Base-by-base conservation (phyloP, 2,329 filamentous ascomycete species). In the Orbilia javanica region DNA sequence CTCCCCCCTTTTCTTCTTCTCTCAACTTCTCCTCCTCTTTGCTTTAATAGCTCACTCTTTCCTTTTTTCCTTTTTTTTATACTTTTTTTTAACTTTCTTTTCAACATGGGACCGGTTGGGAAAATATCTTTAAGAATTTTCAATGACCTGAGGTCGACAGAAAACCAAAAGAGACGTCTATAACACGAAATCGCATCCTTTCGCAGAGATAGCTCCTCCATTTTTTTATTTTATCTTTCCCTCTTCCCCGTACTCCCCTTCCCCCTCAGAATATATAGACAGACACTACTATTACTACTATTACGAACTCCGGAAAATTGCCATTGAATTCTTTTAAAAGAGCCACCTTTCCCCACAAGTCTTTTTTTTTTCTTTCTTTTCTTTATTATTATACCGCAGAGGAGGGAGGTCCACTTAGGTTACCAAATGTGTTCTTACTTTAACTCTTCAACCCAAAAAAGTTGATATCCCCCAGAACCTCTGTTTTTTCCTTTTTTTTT, bases 1-100 rank as follows among this genome's bases (percentile, higher is more conserved):
- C 20, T 44, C 20, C n/a, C n/a, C n/a, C n/a, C 8, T 20, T 5
- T 10, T 50, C 42, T n/a, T 64, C 64, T 50, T 69, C n/a, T 65
- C 44, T 71, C 55, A 66, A 55, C 64, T 66, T 73, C 69, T 60
- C 52, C 57, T 46, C 39, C 46, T 67, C 63, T 34, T 46, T 78
- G 74, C 67, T 78, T 72, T 78, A 72, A 72, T 78, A 62, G 60
- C 67, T 72, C 62, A 63, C 62, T 78, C 52, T 63, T 67, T 44
- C 46, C 66, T 48, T 29, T 20, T 64, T 52, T 70, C 18, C 27
- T 46, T 31, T 46, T 63, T 46, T 39, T 72, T 10, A 50, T 29
- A 4, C 48, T 27, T 60, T 66, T 25, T 50, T 60, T n/a, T 27
- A 44, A 27, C 52, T 52, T 42, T 29, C 60, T 55, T 74, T 11